Evolutionary conservation across 2,329 filamentous ascomycete species (phyloP).

Genomic region (Ambrosiella beaveri): DNA sequence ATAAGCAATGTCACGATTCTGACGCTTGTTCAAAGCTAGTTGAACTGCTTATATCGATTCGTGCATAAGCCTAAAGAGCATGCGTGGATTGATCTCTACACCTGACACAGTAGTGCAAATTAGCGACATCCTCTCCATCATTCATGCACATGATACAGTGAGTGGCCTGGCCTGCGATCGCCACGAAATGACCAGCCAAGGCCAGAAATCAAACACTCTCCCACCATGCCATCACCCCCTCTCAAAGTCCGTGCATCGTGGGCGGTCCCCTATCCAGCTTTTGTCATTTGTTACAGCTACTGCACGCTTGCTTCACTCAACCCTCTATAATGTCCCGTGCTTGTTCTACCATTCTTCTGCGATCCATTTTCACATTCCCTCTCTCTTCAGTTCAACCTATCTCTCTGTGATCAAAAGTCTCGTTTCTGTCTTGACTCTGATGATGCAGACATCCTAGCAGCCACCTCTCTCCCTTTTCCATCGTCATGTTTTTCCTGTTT

Average conservation of each 20-base stretch:
- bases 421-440: neutral
- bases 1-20: no score
- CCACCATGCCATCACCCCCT: neutral
- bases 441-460: neutral
- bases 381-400: neutral
- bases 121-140: neutral
- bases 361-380: neutral
- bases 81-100: no score
- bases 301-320: neutral
- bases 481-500: neutral
- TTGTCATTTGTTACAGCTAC: conserved; percentile 1
- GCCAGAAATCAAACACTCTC: neutral
- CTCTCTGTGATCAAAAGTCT: neutral
- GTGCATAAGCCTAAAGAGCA: no score
- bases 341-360: neutral
- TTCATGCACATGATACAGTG: neutral
- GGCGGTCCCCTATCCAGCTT: neutral
- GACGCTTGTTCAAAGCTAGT: no score
- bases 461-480: neutral
- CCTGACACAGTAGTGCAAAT: no score
- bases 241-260: neutral
- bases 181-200: neutral
- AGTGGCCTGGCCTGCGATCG: neutral
- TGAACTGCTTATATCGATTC: no score
- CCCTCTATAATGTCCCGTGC: neutral